Percentiles rank a stretch among this genome's conserved stretches.
Conservation (phyloP, 2,329 filamentous ascomycete species). For the Dothistroma pini region DNA sequence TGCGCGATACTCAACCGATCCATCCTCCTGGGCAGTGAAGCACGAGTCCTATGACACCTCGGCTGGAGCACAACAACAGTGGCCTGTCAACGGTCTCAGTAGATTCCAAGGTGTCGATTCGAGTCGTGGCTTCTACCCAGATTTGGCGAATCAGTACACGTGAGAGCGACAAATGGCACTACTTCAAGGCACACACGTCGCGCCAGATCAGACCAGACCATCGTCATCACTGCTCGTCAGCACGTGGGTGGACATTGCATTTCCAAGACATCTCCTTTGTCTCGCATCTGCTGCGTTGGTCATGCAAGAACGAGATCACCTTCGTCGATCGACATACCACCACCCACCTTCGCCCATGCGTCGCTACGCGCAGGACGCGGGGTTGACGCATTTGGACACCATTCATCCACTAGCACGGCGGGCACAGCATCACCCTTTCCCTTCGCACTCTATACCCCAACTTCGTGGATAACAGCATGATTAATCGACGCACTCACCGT, state of each 20-base stretch:
- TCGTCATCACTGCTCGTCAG: not conserved
- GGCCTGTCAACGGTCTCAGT: constrained; percentile 41
- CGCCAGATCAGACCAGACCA: not conserved
- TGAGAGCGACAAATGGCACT: not conserved
- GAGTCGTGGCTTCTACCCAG: constrained; percentile 46
- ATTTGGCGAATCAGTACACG: constrained; percentile 30
- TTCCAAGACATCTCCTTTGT: constrained; percentile 21
- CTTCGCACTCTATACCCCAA: constrained; percentile 1
- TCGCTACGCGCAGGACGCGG: constrained; percentile 20
- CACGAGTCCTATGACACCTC: constrained; percentile 40
- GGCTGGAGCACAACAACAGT: constrained; percentile 32
- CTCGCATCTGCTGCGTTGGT: constrained; percentile 28
- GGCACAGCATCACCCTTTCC: not conserved
- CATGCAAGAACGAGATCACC: constrained; percentile 12
- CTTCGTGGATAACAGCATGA: not conserved
- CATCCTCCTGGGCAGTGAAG: constrained; percentile 39
- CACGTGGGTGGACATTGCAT: not conserved
- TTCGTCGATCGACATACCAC: constrained; percentile 2
- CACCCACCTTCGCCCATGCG: constrained; percentile 8
- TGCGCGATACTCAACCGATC: constrained; percentile 30
- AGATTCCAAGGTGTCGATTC: constrained; percentile 46
- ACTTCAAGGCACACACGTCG: not conserved
- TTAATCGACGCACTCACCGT: not conserved
- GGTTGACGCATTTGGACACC: constrained; percentile 1
- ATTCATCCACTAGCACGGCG: not conserved